phyloP scores from a whole-genome alignment of 257 asterid species.

The Mentha longifolia region DNA sequence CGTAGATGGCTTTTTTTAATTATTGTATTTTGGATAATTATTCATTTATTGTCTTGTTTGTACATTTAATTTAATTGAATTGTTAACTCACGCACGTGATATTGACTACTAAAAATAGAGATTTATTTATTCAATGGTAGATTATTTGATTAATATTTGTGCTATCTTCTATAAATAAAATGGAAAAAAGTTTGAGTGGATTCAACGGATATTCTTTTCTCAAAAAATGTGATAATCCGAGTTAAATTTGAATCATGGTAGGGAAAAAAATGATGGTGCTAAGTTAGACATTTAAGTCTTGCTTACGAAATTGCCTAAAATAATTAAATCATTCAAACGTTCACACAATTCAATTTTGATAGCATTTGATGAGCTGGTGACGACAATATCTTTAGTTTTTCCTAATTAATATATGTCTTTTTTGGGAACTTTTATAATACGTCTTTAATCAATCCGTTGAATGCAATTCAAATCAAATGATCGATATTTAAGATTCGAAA shows the following conservation, averaged over 20 bases:
- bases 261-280: neutral
- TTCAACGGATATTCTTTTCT: neutral
- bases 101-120: no score
- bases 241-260: neutral
- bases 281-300: neutral
- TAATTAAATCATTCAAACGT: neutral
- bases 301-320: neutral
- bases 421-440: no score
- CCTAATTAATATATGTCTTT: neutral
- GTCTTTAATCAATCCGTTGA: neutral
- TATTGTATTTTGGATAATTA: neutral
- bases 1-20: neutral
- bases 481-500: neutral
- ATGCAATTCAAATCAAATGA: neutral
- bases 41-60: neutral
- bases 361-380: slow-evolving; percentile 13
- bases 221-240: neutral
- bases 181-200: neutral
- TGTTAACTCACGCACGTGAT: neutral
- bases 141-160: neutral
- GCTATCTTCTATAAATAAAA: neutral
- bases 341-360: neutral
- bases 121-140: neutral
- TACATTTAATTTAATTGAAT: neutral
- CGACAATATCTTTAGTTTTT: neutral